Evolutionary conservation across 352 stramenopile species (phyloP).

Genomic region (Pythium brassicae): DNA sequence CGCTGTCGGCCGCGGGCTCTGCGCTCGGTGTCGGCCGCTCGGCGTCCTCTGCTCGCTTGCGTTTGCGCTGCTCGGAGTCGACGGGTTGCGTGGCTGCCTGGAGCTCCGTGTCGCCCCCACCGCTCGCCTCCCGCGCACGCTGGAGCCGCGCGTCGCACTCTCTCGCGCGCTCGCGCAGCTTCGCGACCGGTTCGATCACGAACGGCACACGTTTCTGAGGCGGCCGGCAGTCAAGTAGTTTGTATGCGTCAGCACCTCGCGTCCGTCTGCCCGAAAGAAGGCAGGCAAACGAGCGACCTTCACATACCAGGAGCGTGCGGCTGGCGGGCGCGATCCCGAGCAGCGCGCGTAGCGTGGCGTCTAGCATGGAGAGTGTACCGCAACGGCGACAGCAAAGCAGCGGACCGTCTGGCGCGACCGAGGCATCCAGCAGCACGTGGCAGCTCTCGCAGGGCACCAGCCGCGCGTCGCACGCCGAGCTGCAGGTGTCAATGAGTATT

Average conservation of each 20-base stretch:
- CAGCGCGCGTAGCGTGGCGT: slow-evolving; percentile 17
- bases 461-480: slow-evolving; percentile 12
- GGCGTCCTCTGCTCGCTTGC: neutral
- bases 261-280: too few relatives aligned
- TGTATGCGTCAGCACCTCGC: neutral
- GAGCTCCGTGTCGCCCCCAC: too few relatives aligned
- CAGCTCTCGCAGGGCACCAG: slow-evolving; percentile 27
- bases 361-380: slow-evolving; percentile 23
- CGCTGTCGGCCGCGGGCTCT: neutral
- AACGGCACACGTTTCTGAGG: slow-evolving; percentile 8
- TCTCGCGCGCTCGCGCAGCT: slow-evolving; percentile 5
- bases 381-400: slow-evolving; percentile 26
- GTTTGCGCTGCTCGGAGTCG: slow-evolving; percentile 1
- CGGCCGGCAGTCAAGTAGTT: neutral
- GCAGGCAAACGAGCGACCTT: neutral
- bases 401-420: slow-evolving; percentile 14
- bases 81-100: neutral
- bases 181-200: slow-evolving; percentile 1
- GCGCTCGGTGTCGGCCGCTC: neutral
- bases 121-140: neutral
- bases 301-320: slow-evolving; percentile 20
- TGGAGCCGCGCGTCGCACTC: slow-evolving; percentile 2
- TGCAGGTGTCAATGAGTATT: slow-evolving; percentile 3
- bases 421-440: slow-evolving; percentile 15
- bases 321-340: slow-evolving; percentile 17